Conservation (phyloP, 2,329 filamentous ascomycete species). For the Colletotrichum spinosum region DNA sequence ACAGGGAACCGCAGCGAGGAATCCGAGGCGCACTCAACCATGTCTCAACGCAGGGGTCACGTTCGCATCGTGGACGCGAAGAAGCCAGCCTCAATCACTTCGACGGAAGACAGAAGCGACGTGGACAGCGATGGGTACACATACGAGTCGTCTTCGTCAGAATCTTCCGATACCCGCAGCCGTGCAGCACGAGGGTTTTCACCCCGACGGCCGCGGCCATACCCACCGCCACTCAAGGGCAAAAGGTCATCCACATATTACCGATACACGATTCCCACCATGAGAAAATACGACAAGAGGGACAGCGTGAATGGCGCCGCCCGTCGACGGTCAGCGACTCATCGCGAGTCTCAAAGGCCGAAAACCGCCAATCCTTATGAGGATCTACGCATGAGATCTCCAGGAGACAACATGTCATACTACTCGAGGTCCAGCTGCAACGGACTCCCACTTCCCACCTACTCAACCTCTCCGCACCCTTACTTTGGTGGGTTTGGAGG, state of each 20-base stretch:
- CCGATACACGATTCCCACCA: too few species aligned
- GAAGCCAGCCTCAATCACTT: neutral
- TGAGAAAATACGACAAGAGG: too few species aligned
- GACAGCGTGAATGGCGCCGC: too few species aligned
- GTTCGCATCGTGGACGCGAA: neutral
- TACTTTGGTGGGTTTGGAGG: too few species aligned
- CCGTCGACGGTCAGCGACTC: too few species aligned
- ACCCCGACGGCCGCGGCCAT: neutral
- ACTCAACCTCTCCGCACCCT: too few species aligned
- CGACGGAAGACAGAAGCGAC: neutral
- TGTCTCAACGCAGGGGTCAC: neutral
- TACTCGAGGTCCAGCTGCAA: too few species aligned
- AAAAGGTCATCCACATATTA: neutral
- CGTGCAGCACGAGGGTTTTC: neutral
- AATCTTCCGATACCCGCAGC: neutral
- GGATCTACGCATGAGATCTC: too few species aligned
- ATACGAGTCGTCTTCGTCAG: neutral
- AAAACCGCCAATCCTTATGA: too few species aligned
- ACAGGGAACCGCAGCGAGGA: neutral
- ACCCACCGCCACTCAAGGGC: neutral
- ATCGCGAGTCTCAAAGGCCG: too few species aligned
- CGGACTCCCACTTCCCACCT: too few species aligned
- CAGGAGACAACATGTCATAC: too few species aligned
- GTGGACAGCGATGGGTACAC: neutral
- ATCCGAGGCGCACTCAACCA: neutral